Evolutionary conservation across 441 rosid species (phyloP).

Genomic region (Eutrema salsugineum): DNA sequence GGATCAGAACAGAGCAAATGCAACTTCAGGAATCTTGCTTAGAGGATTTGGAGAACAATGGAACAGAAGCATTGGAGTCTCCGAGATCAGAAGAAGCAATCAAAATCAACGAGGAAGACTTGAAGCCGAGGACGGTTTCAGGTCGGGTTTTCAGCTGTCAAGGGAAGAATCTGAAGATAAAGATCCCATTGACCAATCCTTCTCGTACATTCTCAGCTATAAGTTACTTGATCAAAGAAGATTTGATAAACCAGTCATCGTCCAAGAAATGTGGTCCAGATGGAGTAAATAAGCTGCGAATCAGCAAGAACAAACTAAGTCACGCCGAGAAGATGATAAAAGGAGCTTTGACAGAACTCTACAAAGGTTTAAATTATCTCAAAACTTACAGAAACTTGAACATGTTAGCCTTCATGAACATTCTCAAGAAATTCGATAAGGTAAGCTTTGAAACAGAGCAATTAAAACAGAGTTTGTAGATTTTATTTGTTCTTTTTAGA

Average conservation of each 20-base stretch:
- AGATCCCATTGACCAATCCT: conserved; percentile 85
- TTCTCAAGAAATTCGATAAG: conserved; percentile 92
- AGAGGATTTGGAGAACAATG: conserved; percentile 43
- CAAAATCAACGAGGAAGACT: conserved; percentile 48
- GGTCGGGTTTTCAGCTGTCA: conserved; percentile 57
- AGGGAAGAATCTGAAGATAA: conserved; percentile 76
- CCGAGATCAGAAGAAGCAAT: conserved; percentile 44
- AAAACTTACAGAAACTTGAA: conserved; percentile 93
- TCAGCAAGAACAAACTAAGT: conserved; percentile 74
- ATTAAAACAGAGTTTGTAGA: conserved; percentile 1
- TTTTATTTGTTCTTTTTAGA: neutral
- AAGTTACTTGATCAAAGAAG: conserved; percentile 69
- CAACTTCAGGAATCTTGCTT: conserved; percentile 43
- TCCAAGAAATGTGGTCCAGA: conserved; percentile 58
- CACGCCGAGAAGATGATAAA: conserved; percentile 95
- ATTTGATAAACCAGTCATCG: conserved; percentile 61
- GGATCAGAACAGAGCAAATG: conserved; percentile 58
- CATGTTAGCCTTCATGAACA: conserved; percentile 95
- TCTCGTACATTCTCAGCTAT: conserved; percentile 79
- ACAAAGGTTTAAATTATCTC: conserved; percentile 86
- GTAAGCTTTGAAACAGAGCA: conserved; percentile 32
- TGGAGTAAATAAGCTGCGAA: conserved; percentile 50
- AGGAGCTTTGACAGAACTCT: conserved; percentile 83
- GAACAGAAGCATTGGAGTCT: conserved; percentile 34
- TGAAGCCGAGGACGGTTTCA: conserved; percentile 45